A percentile compares a stretch with the other conserved stretches of the same genome.
Conservation (phyloP, 2,329 filamentous ascomycete species). For the Anisogramma anomala region DNA sequence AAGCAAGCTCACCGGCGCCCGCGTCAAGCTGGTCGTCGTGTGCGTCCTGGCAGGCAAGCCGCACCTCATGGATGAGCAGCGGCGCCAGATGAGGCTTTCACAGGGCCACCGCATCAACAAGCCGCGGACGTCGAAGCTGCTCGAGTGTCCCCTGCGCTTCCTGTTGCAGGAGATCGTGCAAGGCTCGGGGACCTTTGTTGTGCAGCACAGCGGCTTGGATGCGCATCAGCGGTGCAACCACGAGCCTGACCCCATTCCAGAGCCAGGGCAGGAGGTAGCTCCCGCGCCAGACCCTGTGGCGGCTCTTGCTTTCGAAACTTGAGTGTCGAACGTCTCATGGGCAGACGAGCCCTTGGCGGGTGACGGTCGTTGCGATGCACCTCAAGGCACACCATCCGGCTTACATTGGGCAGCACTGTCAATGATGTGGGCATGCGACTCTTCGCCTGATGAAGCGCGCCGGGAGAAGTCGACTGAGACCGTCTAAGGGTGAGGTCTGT, state of each 20-base stretch:
- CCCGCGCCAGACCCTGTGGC: not conserved
- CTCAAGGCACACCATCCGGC: not conserved
- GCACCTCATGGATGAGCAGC: conserved; percentile 4
- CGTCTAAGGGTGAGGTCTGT: not conserved
- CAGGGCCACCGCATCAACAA: conserved; percentile 8
- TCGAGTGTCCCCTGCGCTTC: conserved; percentile 12
- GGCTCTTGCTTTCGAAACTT: not conserved
- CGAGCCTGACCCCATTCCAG: conserved; percentile 4
- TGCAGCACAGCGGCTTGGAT: conserved; percentile 2
- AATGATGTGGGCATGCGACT: not conserved
- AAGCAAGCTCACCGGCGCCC: conserved; percentile 9
- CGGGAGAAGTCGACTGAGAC: too few species aligned
- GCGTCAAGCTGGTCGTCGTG: conserved; percentile 14
- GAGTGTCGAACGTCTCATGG: not conserved
- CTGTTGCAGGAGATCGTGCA: conserved; percentile 10
- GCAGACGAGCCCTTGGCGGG: too few species aligned
- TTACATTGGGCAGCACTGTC: conserved; percentile 22
- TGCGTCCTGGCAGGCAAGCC: conserved; percentile 6
- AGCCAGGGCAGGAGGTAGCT: not conserved
- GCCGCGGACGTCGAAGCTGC: conserved; percentile 6
- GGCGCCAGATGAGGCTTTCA: not conserved
- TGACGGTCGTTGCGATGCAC: too few species aligned
- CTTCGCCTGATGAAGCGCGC: too few species aligned
- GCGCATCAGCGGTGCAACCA: conserved; percentile 11
- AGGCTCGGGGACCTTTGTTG: conserved; percentile 8